Base-by-base conservation (phyloP, 2,329 filamentous ascomycete species). In the Hortaea sp. region DNA sequence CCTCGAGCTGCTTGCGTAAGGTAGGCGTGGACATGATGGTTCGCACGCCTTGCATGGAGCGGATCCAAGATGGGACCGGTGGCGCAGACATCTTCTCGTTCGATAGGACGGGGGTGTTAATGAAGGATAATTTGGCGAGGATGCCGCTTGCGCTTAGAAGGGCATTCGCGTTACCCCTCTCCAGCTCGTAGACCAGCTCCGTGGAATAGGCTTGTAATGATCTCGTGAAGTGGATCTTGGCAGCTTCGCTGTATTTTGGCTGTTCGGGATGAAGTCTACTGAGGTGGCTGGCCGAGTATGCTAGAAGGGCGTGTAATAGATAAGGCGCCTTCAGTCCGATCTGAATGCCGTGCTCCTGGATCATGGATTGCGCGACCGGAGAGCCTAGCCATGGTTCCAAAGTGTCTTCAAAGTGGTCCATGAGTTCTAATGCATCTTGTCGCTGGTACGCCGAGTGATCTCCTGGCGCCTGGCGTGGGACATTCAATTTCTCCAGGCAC, bases 271-370 rank as follows among this genome's bases (percentile, higher is more conserved):
- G 84, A 81, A 47, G 87, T 89, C 58, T 90, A 43, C 87, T 84
- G 53, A 97, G 78, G 67, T 95, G 88, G 58, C 85, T 88, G 46
- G 90, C 89, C 10, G 89, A 94, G 58, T 95, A 84, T 7, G 87
- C 87, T 44, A 95, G 76, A 57, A 95, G 76, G 10, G 89, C 82
- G 66, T 90, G 85, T 86, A 95, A 89, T 55, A 95, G 88, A 67
- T 90, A 95, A 46, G 80, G 74, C 60, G 88, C 81, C 12, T 80
- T 81, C 42, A 87, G 76, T 46, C 86, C 87, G 60, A 94, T 83
- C 53, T 81, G 79, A 54, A 95, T 75, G 28, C 43, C 48, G 39
- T 50, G 48, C 9, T 30, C 46, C 13, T 52, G 52, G 9, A 52
- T 46, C 29, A 52, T 41, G 1, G 38, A 37, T 39, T 54, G 52